These are phyloP conservation scores for Eutypella sp. DNA, from an alignment of 2,329 filamentous ascomycete genomes.

Conservation along the genomic window DNA sequence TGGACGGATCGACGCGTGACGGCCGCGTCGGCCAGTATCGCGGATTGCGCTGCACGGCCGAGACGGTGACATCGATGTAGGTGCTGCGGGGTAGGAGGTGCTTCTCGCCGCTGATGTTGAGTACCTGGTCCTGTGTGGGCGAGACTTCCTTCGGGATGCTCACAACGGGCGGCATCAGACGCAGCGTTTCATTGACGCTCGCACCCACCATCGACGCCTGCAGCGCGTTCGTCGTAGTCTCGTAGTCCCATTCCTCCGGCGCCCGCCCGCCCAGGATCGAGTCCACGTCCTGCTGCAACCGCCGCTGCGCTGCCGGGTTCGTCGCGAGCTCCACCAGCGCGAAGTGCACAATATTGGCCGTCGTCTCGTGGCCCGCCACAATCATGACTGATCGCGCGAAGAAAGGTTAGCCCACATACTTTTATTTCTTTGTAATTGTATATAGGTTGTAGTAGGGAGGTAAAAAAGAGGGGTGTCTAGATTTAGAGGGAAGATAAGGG, in stretches of 20 bases:
- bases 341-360: constrained; percentile 71
- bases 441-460: too few relatives aligned
- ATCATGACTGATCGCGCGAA: constrained; percentile 42
- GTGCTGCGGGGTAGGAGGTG: constrained; percentile 6
- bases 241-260: constrained; percentile 62
- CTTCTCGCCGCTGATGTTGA: constrained; percentile 48
- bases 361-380: constrained; percentile 76
- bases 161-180: constrained; percentile 64
- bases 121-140: constrained; percentile 43
- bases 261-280: constrained; percentile 54
- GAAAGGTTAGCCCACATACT: too few relatives aligned
- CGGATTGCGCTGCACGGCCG: constrained; percentile 7
- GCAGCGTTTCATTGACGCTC: constrained; percentile 69
- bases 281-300: constrained; percentile 65
- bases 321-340: constrained; percentile 63
- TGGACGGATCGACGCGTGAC: constrained; percentile 35
- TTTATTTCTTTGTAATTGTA: too few relatives aligned
- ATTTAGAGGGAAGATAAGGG: too few relatives aligned
- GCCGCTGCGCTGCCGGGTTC: constrained; percentile 57
- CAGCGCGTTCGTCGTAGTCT: constrained; percentile 58
- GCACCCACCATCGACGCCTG: constrained; percentile 65
- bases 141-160: constrained; percentile 63
- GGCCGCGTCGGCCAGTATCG: constrained; percentile 28
- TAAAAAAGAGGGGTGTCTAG: too few relatives aligned
- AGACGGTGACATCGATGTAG: background rate